These are phyloP conservation scores for Metschnikowia peoriensis DNA, from an alignment of 805 yeast species.

Conservation along the genomic window DNA sequence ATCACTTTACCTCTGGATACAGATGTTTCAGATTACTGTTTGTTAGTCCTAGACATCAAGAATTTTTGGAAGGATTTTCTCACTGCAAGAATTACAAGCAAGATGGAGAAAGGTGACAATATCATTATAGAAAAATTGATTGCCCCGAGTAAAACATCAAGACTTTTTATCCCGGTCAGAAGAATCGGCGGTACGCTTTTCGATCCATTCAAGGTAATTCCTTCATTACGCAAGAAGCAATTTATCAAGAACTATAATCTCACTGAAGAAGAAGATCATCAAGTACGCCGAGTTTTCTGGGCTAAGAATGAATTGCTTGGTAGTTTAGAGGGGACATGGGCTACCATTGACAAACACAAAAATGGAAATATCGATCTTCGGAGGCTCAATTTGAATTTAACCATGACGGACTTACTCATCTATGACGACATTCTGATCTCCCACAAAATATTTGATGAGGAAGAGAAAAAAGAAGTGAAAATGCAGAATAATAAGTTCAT, in stretches of 20 bases:
- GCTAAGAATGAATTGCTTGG: constrained; percentile 63
- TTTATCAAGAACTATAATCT: constrained; percentile 57
- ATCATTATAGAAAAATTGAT: constrained; percentile 22
- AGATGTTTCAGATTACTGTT: constrained; percentile 52
- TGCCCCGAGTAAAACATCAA: constrained; percentile 31
- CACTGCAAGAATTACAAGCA: constrained; percentile 28
- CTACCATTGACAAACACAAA: constrained; percentile 28
- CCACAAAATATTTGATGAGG: constrained; percentile 22
- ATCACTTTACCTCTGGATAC: constrained; percentile 21
- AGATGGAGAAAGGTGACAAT: constrained; percentile 22
- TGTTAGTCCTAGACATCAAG: constrained; percentile 70
- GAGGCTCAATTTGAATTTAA: constrained; percentile 57
- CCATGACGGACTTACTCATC: constrained; percentile 56
- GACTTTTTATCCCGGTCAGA: constrained; percentile 71
- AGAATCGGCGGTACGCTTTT: constrained; percentile 46
- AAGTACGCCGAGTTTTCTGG: constrained; percentile 75
- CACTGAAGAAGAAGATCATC: constrained; percentile 53
- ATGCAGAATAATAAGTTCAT: constrained; percentile 6
- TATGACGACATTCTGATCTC: constrained; percentile 47
- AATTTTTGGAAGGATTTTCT: constrained; percentile 73
- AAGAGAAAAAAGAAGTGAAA: constrained; percentile 26
- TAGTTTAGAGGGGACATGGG: constrained; percentile 68
- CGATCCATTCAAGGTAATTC: constrained; percentile 54
- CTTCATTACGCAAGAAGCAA: constrained; percentile 69
- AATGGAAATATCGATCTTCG: constrained; percentile 66